Base-by-base conservation (phyloP, 2,329 filamentous ascomycete genomes). In the Pyricularia sp. region DNA sequence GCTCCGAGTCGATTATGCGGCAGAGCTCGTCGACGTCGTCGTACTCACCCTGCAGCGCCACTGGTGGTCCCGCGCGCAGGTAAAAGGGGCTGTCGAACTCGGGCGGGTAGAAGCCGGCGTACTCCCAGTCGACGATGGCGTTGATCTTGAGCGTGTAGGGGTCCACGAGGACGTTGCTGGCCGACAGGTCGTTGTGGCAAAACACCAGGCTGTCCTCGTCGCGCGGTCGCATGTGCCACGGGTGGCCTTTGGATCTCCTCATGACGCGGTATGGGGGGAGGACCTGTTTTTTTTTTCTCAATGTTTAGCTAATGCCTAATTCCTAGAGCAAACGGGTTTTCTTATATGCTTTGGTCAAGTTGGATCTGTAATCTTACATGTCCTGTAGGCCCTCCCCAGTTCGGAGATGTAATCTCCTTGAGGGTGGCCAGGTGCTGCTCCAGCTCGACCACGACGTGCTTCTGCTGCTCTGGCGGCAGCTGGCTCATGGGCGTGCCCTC, bases 201-300 rank as follows among this genome's bases (percentile, higher is more conserved):
- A 71, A 70, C 26, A 71, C 69, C 35, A 70, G 67, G n/a, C 68
- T 68, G 8, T 65, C 60, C 5, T 68, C 63, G 4, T 67, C 62
- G 3, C 69, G 67, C 1, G 67, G 64, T 35, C 66, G 66, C 31
- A 73, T 63, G 19, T 62, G 60, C 71, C 70, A 74, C 49, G 66
- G 62, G 31, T 71, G 69, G 12, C 60, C 67, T 57, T 72, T 65
- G 3, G 69, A 68, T 40, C 66, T 67, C 40, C 65, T 64, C 62
- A 72, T 62, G 40, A 74, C 68, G 31, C 70, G 70, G 65, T 71
- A 70, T 1, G 73, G 72, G 10, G 71, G 71, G n/a, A 74, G 69
- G 13, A 74, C 69, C 67, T 69, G 61, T 24, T 35, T 49, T 35
- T 35, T 69, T 61, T 35, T 35, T 49, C 5, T 1, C 12, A 12